Evolutionary conservation across 495 filamentous ascomycete genomes (phyloP).

Genomic region (Aspergillus biplanus): DNA sequence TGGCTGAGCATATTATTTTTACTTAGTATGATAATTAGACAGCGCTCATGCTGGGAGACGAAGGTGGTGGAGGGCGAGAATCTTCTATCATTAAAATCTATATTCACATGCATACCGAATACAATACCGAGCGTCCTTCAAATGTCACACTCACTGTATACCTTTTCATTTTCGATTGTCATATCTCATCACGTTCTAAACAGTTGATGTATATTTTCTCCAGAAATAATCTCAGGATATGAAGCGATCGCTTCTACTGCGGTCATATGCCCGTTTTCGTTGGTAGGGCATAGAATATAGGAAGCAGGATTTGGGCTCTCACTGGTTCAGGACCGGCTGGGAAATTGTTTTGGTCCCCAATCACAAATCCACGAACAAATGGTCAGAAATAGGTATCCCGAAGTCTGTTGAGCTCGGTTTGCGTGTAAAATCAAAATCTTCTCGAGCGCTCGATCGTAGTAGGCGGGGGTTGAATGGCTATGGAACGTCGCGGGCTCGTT

Average conservation of each 20-base stretch:
- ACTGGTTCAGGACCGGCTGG: neutral
- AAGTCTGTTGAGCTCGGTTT: constrained; percentile 6
- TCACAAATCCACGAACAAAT: neutral
- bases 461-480: constrained; percentile 19
- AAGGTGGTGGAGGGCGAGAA: neutral
- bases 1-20: no score
- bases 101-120: constrained; percentile 1
- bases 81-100: constrained; percentile 12
- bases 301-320: neutral
- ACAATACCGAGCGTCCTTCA: neutral
- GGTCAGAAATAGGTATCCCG: neutral
- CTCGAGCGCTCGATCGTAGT: constrained; percentile 6
- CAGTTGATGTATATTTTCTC: neutral
- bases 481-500: constrained; percentile 6
- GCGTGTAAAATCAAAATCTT: neutral
- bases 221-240: neutral
- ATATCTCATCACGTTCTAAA: constrained; percentile 3
- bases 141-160: constrained; percentile 4
- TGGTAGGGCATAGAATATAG: neutral
- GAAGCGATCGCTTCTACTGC: neutral
- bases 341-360: neutral
- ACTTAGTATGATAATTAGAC: no score
- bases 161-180: constrained; percentile 13
- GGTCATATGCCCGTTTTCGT: neutral
- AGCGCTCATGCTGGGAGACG: neutral